Evolutionary conservation across 83 land plant genomes (phyloP).

Genomic region (Thuja plicata): DNA sequence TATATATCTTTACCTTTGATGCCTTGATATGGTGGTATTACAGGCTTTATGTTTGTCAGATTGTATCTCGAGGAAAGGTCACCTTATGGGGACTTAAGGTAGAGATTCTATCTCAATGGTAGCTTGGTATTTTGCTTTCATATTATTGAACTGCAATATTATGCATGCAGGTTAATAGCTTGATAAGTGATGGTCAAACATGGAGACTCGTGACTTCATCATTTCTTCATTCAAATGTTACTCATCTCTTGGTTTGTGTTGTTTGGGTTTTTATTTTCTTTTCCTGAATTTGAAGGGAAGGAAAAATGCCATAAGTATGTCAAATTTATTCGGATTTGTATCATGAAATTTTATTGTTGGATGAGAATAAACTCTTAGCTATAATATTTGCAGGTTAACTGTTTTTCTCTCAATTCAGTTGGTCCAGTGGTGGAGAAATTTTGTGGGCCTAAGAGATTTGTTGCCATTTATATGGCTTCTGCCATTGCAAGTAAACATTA

Average conservation of each 20-base stretch:
- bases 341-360: neutral
- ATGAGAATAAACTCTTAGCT: neutral
- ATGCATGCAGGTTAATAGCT: conserved; percentile 48
- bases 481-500: conserved; percentile 69
- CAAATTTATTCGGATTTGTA: neutral
- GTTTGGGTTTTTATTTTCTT: neutral
- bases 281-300: neutral
- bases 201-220: conserved; percentile 71
- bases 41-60: conserved; percentile 47
- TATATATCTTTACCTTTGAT: neutral
- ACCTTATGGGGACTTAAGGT: conserved; percentile 67
- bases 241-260: conserved; percentile 54
- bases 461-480: conserved; percentile 74
- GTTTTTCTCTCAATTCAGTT: conserved; percentile 77
- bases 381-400: conserved; percentile 64
- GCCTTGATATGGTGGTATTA: neutral
- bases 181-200: conserved; percentile 54
- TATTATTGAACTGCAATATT: neutral
- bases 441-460: conserved; percentile 67
- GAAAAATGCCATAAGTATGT: neutral
- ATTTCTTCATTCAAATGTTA: conserved; percentile 59
- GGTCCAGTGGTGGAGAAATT: conserved; percentile 77
- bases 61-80: conserved; percentile 43
- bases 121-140: neutral
- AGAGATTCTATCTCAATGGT: neutral